Evolutionary conservation across 768 basidiomycete genomes (phyloP).

Genomic region (Suillus clintonianus): DNA sequence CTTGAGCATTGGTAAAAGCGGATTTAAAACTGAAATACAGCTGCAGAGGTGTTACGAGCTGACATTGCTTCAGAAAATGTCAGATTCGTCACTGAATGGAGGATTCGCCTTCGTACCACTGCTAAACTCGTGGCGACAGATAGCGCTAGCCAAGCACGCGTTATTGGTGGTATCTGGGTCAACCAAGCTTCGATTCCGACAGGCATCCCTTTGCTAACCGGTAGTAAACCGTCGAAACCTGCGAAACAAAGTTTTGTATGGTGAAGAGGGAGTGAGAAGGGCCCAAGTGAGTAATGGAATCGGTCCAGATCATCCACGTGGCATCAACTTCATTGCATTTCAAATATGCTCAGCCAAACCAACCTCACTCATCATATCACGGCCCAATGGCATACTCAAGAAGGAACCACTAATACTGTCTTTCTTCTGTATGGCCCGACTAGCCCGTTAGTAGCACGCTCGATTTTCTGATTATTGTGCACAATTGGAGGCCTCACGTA

Average conservation of each 20-base stretch:
- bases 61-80: slow-evolving; percentile 71
- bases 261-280: background rate
- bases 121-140: slow-evolving; percentile 81
- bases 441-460: background rate
- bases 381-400: too few relatives aligned
- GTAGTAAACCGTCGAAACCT: background rate
- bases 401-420: too few relatives aligned
- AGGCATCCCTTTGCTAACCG: slow-evolving; percentile 50
- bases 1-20: slow-evolving; percentile 81
- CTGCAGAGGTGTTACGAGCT: slow-evolving; percentile 86
- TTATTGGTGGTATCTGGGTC: slow-evolving; percentile 88
- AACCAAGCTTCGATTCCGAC: slow-evolving; percentile 91
- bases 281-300: background rate
- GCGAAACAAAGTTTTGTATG: background rate
- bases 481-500: background rate
- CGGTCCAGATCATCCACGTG: background rate
- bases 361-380: too few relatives aligned
- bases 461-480: background rate
- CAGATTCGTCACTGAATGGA: slow-evolving; percentile 4
- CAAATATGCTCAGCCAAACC: background rate
- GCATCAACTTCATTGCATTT: background rate
- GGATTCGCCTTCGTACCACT: slow-evolving; percentile 61
- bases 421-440: too few relatives aligned
- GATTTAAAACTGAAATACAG: slow-evolving; percentile 91
- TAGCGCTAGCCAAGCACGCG: slow-evolving; percentile 80